Evolutionary conservation across 257 asterid genomes (phyloP), one percentile per base, ranked within the genome.

Genomic region (Paulownia fortunei): DNA sequence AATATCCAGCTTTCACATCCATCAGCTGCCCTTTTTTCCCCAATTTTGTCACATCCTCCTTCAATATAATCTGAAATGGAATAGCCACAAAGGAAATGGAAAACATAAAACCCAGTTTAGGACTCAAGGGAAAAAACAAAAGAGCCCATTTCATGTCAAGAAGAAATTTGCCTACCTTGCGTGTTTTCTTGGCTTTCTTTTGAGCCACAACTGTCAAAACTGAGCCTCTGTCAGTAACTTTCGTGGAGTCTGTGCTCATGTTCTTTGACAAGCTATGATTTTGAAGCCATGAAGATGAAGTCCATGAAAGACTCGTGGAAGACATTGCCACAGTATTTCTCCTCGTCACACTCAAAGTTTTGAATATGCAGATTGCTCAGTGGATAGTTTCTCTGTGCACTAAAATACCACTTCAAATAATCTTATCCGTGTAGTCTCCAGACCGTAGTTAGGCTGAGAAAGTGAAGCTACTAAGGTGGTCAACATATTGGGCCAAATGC

Each of bases 1-100:
- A 86, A 84, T 69, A 96, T 42, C 98, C 99, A 82, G 99, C 97
- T 85, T 82, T 96, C 80, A 96, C 98, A 54, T 89, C 94, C 84
- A 86, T 27, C 65, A 96, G 89, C 83, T 93, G 89, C 24, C 99
- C 99, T 74, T 93, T 92, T 83, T 90, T 89, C 72, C 99, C 98
- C 90, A 96, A 82, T 12, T 84, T 79, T 16, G 84, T 9, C 76
- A 95, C 95, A 83, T 95, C 97, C 82, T 95, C 98, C 86, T 91
- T 91, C 93, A 95, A 72, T 86, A 91, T 91, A 83, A 95, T 84
- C 99, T 92, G 76, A 76, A 79, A 65, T 46, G 73, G 34, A 80
- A 39, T n/a, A 60, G 42, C 37, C 51, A 59, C 54, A 37, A 11
- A 24, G 0, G 0, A 13, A n/a, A 44, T 16, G 2, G 36, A 12